A percentile compares a stretch with the other conserved stretches of the same genome.
Evolutionary conservation across 2,329 filamentous ascomycete genomes (phyloP).

Genomic region (Aureobasidium zeae): DNA sequence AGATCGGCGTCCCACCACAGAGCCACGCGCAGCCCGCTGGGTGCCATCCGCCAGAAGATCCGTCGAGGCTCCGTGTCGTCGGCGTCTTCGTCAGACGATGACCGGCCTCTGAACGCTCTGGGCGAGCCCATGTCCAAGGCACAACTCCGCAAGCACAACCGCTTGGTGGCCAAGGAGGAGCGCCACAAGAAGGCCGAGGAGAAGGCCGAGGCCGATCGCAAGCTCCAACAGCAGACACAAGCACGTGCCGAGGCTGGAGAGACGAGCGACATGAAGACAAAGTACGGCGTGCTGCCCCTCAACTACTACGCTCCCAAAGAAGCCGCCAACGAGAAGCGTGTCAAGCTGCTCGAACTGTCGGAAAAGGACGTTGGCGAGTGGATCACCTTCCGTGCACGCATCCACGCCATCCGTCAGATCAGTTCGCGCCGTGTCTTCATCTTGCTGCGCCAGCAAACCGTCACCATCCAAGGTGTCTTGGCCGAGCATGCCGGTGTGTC

Average conservation of each 20-base stretch:
- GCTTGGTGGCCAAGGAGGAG: conserved; percentile 36
- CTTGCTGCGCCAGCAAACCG: conserved; percentile 73
- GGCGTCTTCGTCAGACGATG: conserved; percentile 28
- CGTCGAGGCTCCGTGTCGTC: conserved; percentile 23
- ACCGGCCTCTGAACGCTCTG: conserved; percentile 39
- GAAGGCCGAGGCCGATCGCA: conserved; percentile 37
- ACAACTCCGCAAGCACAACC: conserved; percentile 42
- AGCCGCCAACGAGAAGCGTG: conserved; percentile 39
- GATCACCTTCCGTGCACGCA: conserved; percentile 58
- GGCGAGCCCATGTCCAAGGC: conserved; percentile 42
- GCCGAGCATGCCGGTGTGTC: conserved; percentile 54
- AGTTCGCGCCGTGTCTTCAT: conserved; percentile 77
- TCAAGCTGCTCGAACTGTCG: conserved; percentile 44
- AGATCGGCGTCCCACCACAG: conserved; percentile 19
- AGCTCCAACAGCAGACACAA: conserved; percentile 40
- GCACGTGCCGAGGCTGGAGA: conserved; percentile 43
- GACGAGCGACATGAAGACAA: conserved; percentile 49
- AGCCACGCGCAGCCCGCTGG: conserved; percentile 27
- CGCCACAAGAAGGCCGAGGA: conserved; percentile 36
- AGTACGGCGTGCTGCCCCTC: conserved; percentile 49
- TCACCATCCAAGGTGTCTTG: conserved; percentile 77
- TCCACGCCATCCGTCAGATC: conserved; percentile 73
- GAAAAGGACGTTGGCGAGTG: conserved; percentile 47
- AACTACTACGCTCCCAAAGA: conserved; percentile 47
- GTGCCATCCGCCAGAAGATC: conserved; percentile 26